Conservation (phyloP, 306 rosid species). For the Quercus robur region DNA sequence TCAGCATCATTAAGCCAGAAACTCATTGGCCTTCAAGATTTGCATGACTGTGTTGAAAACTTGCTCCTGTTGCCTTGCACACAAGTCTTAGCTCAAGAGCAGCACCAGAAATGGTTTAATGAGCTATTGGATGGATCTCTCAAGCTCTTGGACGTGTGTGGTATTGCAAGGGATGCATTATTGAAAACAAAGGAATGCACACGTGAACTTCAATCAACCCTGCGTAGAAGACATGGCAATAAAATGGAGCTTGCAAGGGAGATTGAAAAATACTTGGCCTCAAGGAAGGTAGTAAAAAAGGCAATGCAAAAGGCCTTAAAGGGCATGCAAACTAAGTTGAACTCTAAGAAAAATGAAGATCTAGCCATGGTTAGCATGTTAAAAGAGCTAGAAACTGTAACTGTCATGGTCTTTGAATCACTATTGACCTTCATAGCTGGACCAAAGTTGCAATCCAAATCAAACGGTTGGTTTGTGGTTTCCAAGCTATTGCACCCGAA, state of each 20-base stretch:
- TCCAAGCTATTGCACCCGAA: conserved; percentile 29
- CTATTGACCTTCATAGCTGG: conserved; percentile 28
- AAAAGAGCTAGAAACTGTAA: conserved; percentile 31
- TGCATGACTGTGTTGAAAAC: conserved; percentile 3
- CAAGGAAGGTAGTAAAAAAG: conserved; percentile 45
- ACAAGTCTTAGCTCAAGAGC: background rate
- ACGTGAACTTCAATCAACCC: conserved; percentile 43
- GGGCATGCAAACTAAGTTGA: conserved; percentile 23
- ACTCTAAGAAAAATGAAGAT: conserved; percentile 28
- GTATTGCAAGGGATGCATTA: conserved; percentile 37
- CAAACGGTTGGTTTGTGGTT: conserved; percentile 41
- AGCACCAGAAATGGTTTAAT: conserved; percentile 31
- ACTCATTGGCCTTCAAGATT: conserved; percentile 9
- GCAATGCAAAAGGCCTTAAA: conserved; percentile 27
- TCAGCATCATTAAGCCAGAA: conserved; percentile 6
- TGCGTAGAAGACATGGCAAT: conserved; percentile 47
- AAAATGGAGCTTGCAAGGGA: conserved; percentile 38
- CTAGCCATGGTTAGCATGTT: conserved; percentile 20
- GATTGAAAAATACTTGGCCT: conserved; percentile 41
- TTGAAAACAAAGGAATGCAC: conserved; percentile 48
- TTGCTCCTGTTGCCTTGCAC: conserved; percentile 9
- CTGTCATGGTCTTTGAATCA: conserved; percentile 29
- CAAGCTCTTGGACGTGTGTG: conserved; percentile 40
- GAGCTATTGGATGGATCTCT: conserved; percentile 50
- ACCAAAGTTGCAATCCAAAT: conserved; percentile 17